Percentiles rank a stretch among this genome's conserved stretches.
Evolutionary conservation across 2,329 filamentous ascomycete species (phyloP).

Genomic region (Zymoseptoria crescenta): DNA sequence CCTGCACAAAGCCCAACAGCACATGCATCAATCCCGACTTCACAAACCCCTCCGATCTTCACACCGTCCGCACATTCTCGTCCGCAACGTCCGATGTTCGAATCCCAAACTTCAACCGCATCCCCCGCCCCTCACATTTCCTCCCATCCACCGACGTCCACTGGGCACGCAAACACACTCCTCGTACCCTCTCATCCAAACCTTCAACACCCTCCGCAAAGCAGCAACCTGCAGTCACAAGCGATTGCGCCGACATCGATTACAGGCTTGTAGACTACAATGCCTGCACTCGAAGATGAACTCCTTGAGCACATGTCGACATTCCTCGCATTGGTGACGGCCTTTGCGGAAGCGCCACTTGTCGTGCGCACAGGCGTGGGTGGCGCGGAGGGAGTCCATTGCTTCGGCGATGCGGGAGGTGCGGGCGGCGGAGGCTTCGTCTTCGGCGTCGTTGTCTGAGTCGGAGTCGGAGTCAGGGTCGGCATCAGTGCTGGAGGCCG

Average conservation of each 20-base stretch:
- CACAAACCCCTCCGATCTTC: background rate
- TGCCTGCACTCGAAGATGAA: conserved; percentile 38
- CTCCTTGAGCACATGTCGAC: conserved; percentile 29
- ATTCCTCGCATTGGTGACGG: conserved; percentile 38
- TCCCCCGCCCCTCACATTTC: background rate
- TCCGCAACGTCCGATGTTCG: background rate
- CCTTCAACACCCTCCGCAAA: background rate
- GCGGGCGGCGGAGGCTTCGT: conserved; percentile 16
- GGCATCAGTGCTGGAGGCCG: background rate
- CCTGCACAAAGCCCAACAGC: background rate
- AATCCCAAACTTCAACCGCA: background rate
- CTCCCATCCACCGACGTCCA: background rate
- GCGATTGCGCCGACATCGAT: conserved; percentile 41
- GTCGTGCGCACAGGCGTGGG: conserved; percentile 37
- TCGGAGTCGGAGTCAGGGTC: background rate
- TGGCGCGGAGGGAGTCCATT: conserved; percentile 27
- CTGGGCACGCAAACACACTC: background rate
- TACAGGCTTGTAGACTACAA: conserved; percentile 41
- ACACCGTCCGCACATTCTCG: background rate
- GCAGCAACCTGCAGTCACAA: conserved; percentile 21
- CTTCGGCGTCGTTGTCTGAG: no score
- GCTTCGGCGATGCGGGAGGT: conserved; percentile 21
- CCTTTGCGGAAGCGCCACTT: conserved; percentile 33
- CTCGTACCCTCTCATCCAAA: background rate
- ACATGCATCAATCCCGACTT: background rate